Conservation (phyloP, 257 asterid genomes). For the Petunia secreta region DNA sequence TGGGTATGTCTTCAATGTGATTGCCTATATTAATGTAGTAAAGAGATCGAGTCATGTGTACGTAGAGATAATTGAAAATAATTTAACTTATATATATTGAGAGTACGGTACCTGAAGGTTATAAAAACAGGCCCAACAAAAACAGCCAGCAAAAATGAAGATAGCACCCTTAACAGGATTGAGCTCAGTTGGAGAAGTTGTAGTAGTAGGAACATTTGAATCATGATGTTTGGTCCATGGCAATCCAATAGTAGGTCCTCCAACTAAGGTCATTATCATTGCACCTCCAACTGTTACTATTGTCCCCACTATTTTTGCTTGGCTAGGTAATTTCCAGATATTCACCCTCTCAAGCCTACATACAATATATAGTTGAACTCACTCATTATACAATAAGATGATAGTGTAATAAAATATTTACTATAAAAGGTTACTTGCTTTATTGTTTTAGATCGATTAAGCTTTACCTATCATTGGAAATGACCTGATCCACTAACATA, state of each 20-base stretch:
- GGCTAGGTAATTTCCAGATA: constrained; percentile 48
- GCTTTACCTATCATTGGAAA: neutral
- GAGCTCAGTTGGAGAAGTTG: constrained; percentile 24
- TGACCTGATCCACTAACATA: neutral
- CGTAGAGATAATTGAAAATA: too few species aligned
- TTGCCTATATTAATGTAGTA: constrained; percentile 37
- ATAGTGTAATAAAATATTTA: neutral
- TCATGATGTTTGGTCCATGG: constrained; percentile 64
- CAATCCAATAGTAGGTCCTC: constrained; percentile 49
- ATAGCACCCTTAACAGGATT: constrained; percentile 58
- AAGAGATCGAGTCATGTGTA: too few species aligned
- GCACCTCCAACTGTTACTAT: constrained; percentile 72
- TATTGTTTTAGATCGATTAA: neutral
- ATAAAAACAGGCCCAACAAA: constrained; percentile 58
- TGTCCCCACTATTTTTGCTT: constrained; percentile 67
- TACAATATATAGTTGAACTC: constrained; percentile 1
- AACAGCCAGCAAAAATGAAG: constrained; percentile 52
- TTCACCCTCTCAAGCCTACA: constrained; percentile 69
- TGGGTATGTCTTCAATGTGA: constrained; percentile 56
- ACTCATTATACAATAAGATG: neutral
- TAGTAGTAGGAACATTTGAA: neutral
- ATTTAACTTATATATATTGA: too few species aligned
- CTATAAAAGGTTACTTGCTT: neutral
- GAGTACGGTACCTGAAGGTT: constrained; percentile 56
- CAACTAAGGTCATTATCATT: constrained; percentile 63